A percentile compares a stretch with the other conserved stretches of the same genome.
These are phyloP conservation scores for Saccharomyces hybrid DNA, from an alignment of 1,139 yeast species.

Conservation along the genomic window DNA sequence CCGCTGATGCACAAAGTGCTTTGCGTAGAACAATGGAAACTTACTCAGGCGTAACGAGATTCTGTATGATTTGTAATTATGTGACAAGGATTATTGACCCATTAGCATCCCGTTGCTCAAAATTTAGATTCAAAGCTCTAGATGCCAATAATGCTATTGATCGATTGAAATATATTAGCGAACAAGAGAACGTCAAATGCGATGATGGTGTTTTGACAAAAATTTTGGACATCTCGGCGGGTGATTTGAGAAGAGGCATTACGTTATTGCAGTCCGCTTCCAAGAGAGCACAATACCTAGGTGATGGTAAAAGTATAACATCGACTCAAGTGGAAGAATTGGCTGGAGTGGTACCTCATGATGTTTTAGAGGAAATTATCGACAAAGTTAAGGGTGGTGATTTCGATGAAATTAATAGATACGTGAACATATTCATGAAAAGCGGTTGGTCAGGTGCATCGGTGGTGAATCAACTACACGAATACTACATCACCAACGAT, in stretches of 20 bases:
- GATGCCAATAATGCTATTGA: constrained; percentile 62
- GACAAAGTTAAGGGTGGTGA: constrained; percentile 35
- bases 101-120: constrained; percentile 89
- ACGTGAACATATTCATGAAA: constrained; percentile 49
- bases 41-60: constrained; percentile 82
- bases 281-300: constrained; percentile 37
- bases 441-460: constrained; percentile 89
- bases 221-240: constrained; percentile 63
- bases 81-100: constrained; percentile 96
- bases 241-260: constrained; percentile 90
- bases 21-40: constrained; percentile 94
- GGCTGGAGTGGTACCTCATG: constrained; percentile 76
- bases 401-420: constrained; percentile 37
- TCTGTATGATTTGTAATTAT: constrained; percentile 89
- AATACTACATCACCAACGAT: constrained; percentile 55
- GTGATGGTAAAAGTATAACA: constrained; percentile 23
- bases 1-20: constrained; percentile 96
- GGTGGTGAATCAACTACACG: constrained; percentile 73
- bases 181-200: constrained; percentile 41
- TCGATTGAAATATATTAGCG: constrained; percentile 53
- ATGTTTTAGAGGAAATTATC: constrained; percentile 41
- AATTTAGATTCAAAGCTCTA: constrained; percentile 78
- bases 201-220: constrained; percentile 50
- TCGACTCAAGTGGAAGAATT: constrained; percentile 50
- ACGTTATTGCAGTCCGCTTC: constrained; percentile 86